A percentile compares a stretch with the other conserved stretches of the same genome.
Evolutionary conservation across 352 stramenopile genomes (phyloP).

Genomic region (Phytophthora syringae): DNA sequence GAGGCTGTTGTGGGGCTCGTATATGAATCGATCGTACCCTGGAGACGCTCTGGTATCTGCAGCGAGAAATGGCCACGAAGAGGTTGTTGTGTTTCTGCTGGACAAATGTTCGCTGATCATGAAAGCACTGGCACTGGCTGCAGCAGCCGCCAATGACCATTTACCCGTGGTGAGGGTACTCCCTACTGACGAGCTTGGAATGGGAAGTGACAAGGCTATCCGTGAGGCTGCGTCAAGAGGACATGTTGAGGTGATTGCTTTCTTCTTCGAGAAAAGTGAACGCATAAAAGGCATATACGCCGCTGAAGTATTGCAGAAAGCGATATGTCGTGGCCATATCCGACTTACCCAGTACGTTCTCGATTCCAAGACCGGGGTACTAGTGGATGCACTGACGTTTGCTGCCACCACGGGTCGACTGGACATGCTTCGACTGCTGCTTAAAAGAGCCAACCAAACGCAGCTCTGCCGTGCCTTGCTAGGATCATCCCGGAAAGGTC

Average conservation of each 20-base stretch:
- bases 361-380: neutral
- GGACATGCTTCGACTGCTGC: neutral
- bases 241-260: neutral
- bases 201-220: neutral
- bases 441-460: neutral
- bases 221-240: neutral
- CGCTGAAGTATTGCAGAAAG: neutral
- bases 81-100: neutral
- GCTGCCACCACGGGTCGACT: neutral
- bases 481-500: neutral
- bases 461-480: neutral
- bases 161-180: neutral
- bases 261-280: neutral
- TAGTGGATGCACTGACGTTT: neutral
- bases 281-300: neutral
- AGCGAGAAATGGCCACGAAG: neutral
- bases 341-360: neutral
- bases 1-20: neutral
- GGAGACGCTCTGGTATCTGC: neutral
- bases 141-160: neutral
- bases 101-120: neutral
- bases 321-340: neutral
- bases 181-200: neutral
- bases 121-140: neutral
- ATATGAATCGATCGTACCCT: neutral